A percentile compares a stretch with the other conserved stretches of the same genome.
Evolutionary conservation across 2,329 filamentous ascomycete genomes (phyloP).

Genomic region (Emergomyces orientalis): DNA sequence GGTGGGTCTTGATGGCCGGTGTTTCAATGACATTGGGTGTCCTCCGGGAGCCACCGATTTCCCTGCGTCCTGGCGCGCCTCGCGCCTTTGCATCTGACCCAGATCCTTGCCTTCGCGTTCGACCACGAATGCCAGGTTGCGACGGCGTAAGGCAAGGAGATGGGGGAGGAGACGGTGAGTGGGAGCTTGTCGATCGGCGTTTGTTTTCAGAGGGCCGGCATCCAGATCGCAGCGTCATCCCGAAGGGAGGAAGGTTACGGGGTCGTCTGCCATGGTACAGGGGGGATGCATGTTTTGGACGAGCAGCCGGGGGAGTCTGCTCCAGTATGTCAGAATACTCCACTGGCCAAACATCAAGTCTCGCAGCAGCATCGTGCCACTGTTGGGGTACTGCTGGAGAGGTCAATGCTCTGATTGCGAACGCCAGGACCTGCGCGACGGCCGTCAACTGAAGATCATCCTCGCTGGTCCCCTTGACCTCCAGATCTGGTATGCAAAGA

Average conservation of each 20-base stretch:
- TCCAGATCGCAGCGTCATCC: slow-evolving; percentile 7
- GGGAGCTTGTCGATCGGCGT: not conserved
- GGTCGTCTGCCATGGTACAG: slow-evolving; percentile 2
- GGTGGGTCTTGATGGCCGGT: slow-evolving; percentile 3
- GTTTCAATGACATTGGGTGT: not conserved
- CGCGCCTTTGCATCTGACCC: not conserved
- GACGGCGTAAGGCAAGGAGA: slow-evolving; percentile 5
- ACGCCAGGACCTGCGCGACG: slow-evolving; percentile 33
- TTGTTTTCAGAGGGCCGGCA: slow-evolving; percentile 7
- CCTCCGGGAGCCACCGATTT: not conserved
- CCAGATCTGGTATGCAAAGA: slow-evolving; percentile 19
- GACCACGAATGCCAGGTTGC: not conserved
- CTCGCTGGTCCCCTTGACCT: slow-evolving; percentile 23
- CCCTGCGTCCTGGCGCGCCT: not conserved
- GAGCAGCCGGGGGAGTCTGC: slow-evolving; percentile 8
- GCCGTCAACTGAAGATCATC: slow-evolving; percentile 30
- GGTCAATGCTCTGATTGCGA: slow-evolving; percentile 17
- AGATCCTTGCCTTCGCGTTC: not conserved
- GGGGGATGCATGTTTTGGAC: slow-evolving; percentile 7
- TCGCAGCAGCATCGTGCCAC: slow-evolving; percentile 12
- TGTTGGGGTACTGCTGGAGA: not conserved
- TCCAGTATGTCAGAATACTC: slow-evolving; percentile 19
- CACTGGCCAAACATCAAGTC: slow-evolving; percentile 28
- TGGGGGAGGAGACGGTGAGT: slow-evolving; percentile 1
- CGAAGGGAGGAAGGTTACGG: slow-evolving; percentile 7